Conservation (phyloP, 2,329 filamentous ascomycete species). For the Colletotrichum cereale region DNA sequence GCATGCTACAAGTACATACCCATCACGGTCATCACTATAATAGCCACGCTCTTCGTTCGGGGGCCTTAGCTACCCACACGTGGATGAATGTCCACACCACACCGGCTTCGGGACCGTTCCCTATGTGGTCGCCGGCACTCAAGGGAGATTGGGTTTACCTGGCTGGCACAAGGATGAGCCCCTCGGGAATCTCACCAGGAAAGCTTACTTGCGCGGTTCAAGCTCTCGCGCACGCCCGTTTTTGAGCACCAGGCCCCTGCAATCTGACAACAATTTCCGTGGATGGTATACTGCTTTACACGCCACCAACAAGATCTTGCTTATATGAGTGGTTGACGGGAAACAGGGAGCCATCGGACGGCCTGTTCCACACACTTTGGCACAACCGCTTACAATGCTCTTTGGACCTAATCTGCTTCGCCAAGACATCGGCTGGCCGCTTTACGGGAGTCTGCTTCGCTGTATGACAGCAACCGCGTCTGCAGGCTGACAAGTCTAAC, state of each 20-base stretch:
- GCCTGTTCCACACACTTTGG: constrained; percentile 13
- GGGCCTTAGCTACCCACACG: not conserved
- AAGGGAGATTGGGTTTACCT: not conserved
- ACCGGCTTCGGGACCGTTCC: not conserved
- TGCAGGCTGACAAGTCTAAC: constrained; percentile 21
- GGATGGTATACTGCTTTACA: not conserved
- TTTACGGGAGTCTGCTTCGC: not conserved
- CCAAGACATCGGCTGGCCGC: not conserved
- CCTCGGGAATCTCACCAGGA: not conserved
- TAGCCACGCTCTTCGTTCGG: not conserved
- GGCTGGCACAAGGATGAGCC: not conserved
- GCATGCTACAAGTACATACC: not conserved
- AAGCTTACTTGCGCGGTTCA: constrained; percentile 13
- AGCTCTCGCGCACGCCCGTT: constrained; percentile 4
- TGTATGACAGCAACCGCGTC: not conserved
- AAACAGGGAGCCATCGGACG: not conserved
- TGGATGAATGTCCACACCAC: not conserved
- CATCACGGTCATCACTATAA: not conserved
- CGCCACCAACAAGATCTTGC: not conserved
- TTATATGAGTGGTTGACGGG: not conserved
- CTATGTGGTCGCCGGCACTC: not conserved
- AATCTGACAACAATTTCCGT: not conserved
- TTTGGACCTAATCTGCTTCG: not conserved
- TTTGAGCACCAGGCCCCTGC: not conserved
- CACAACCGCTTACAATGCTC: not conserved